Percentiles rank a stretch among this genome's conserved stretches.
Evolutionary conservation across 2,329 filamentous ascomycete genomes (phyloP).

Genomic region (Trichoderma polysporum): DNA sequence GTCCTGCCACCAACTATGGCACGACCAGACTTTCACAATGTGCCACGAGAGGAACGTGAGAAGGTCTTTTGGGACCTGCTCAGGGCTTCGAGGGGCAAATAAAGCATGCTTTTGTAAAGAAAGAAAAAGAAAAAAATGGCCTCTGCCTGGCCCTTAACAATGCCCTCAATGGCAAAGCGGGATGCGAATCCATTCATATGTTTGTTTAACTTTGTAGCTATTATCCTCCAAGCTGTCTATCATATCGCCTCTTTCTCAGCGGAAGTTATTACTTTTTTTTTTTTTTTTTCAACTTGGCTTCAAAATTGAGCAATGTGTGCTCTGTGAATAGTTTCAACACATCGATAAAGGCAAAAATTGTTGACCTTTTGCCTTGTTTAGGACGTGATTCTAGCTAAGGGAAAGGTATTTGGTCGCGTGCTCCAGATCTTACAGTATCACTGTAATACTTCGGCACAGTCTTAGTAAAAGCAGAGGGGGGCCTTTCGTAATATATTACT

Average conservation of each 20-base stretch:
- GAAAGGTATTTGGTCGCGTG: background rate
- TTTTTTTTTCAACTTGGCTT: background rate
- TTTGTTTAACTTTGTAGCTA: slow-evolving; percentile 18
- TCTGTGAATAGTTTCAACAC: background rate
- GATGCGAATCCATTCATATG: background rate
- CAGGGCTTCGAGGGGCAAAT: background rate
- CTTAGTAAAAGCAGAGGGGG: background rate
- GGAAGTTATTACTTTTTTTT: background rate
- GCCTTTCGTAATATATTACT: background rate
- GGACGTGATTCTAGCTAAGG: background rate
- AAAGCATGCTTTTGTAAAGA: background rate
- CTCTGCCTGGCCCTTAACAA: background rate
- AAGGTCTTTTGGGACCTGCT: background rate
- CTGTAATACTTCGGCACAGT: background rate
- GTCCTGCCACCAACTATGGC: background rate
- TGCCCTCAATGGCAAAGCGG: background rate
- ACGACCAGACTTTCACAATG: slow-evolving; percentile 4
- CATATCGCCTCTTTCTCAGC: background rate
- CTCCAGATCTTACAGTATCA: background rate
- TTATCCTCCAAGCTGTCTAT: slow-evolving; percentile 15
- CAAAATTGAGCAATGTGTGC: background rate
- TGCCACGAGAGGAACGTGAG: background rate
- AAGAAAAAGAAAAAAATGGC: background rate
- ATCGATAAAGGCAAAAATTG: too few relatives aligned
- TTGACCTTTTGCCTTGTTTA: too few relatives aligned